Conservation (phyloP, 495 filamentous ascomycete species). For the Aspergillus carlsbadensis region DNA sequence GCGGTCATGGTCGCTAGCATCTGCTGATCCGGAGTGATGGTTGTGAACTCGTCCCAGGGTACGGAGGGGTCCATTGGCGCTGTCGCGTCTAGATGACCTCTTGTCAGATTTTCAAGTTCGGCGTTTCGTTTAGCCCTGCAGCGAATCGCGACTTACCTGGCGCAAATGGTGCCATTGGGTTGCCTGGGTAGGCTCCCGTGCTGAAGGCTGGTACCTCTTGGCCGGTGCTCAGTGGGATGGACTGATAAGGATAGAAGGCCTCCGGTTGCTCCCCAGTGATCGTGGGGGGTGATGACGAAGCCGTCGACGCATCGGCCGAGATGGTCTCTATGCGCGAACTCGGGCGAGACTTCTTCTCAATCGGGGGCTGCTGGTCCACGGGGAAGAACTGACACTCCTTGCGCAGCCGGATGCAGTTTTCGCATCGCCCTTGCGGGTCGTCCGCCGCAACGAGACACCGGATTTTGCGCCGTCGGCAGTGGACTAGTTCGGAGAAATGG, state of each 20-base stretch:
- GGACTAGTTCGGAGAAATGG: slow-evolving; percentile 56
- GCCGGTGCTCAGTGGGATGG: slow-evolving; percentile 37
- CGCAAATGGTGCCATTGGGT: slow-evolving; percentile 34
- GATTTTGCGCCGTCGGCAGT: slow-evolving; percentile 94
- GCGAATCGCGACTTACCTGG: slow-evolving; percentile 31
- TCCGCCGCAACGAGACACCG: slow-evolving; percentile 79
- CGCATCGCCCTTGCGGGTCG: slow-evolving; percentile 81
- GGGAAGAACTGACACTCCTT: slow-evolving; percentile 95
- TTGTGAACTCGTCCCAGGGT: slow-evolving; percentile 43
- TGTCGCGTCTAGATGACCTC: slow-evolving; percentile 19
- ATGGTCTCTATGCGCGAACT: slow-evolving; percentile 42
- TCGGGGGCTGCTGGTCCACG: slow-evolving; percentile 77
- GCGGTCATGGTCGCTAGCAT: slow-evolving; percentile 36
- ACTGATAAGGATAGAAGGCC: slow-evolving; percentile 42
- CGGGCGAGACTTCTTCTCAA: slow-evolving; percentile 51
- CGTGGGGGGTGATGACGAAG: slow-evolving; percentile 46
- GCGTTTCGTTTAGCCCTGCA: neutral
- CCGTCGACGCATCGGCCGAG: slow-evolving; percentile 41
- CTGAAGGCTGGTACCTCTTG: slow-evolving; percentile 40
- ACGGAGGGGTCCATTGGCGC: slow-evolving; percentile 37
- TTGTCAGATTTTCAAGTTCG: neutral
- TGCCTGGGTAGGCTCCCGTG: slow-evolving; percentile 29
- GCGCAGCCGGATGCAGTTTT: slow-evolving; percentile 93
- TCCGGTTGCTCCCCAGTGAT: slow-evolving; percentile 34
- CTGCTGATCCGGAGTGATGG: slow-evolving; percentile 40